Percentiles rank a stretch among this genome's conserved stretches.
Conservation (phyloP, 2,329 filamentous ascomycete species). For the Thyridium curvatum region DNA sequence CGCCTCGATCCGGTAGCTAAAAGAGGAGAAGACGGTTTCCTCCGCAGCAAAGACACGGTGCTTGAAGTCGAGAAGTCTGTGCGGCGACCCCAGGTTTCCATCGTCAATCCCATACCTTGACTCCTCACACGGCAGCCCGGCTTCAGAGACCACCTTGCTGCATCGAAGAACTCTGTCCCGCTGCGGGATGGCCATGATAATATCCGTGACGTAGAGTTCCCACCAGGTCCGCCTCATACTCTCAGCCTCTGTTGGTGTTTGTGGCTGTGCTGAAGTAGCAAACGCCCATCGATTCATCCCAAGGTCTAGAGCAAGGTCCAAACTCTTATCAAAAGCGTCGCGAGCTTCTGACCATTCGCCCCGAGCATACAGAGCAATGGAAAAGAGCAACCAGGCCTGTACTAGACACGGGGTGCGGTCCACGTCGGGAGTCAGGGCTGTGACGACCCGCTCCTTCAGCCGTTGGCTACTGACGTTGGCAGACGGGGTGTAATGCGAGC, state of each 20-base stretch:
- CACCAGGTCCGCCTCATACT: slow-evolving; percentile 5
- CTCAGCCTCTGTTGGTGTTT: not conserved
- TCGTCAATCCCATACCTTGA: not conserved
- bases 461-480: not conserved
- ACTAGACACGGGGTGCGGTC: not conserved
- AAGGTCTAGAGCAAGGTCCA: slow-evolving; percentile 1
- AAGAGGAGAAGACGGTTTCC: slow-evolving; percentile 47
- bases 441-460: too few species aligned
- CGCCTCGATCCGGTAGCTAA: slow-evolving; percentile 56
- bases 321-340: not conserved
- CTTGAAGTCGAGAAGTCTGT: too few species aligned
- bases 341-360: slow-evolving; percentile 1
- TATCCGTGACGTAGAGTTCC: slow-evolving; percentile 5
- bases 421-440: too few species aligned
- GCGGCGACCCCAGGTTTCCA: too few species aligned
- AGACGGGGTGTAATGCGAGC: slow-evolving; percentile 2
- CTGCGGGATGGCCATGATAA: slow-evolving; percentile 2
- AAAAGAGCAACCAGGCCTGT: slow-evolving; percentile 1
- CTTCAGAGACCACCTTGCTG: not conserved
- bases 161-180: not conserved
- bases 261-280: not conserved
- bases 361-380: slow-evolving; percentile 2
- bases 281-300: slow-evolving; percentile 1
- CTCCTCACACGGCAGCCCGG: slow-evolving; percentile 1
- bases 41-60: slow-evolving; percentile 1